These are phyloP conservation scores for Colletotrichum lindemuthianum DNA, from an alignment of 2,329 filamentous ascomycete species.

Conservation along the genomic window DNA sequence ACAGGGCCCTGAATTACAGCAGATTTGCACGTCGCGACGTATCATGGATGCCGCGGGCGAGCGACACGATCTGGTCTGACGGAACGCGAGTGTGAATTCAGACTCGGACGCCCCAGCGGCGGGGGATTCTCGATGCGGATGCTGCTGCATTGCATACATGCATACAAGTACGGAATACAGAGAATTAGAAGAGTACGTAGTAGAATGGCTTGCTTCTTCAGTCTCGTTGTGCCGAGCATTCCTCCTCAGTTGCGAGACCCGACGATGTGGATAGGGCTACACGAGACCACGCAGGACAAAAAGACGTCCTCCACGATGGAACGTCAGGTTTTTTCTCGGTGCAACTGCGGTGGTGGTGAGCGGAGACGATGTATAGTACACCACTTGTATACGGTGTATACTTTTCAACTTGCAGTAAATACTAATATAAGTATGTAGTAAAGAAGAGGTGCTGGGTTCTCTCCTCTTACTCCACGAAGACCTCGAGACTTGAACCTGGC, in stretches of 20 bases:
- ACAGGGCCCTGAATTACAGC: neutral
- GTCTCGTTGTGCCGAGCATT: constrained; percentile 3
- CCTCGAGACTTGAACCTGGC: no score
- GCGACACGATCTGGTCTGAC: neutral
- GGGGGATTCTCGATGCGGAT: constrained; percentile 4
- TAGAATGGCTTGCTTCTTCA: neutral
- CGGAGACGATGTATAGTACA: neutral
- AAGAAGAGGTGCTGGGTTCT: constrained; percentile 9
- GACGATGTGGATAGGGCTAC: constrained; percentile 22
- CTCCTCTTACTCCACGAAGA: constrained; percentile 23
- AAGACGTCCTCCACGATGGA: constrained; percentile 4
- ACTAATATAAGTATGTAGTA: no score
- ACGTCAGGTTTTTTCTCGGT: constrained; percentile 5
- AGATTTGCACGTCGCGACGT: neutral
- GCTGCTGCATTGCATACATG: neutral
- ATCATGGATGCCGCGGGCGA: neutral
- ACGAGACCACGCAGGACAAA: neutral
- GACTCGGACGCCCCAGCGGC: neutral
- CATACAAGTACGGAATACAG: no score
- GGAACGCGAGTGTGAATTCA: neutral
- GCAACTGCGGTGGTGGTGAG: constrained; percentile 28
- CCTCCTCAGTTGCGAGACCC: constrained; percentile 8
- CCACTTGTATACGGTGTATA: no score
- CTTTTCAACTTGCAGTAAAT: no score
- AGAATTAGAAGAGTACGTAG: no score